Percentiles rank a stretch among this genome's conserved stretches.
These are phyloP conservation scores for Ogataea allantospora DNA, from an alignment of 805 yeast genomes.

Conservation along the genomic window DNA sequence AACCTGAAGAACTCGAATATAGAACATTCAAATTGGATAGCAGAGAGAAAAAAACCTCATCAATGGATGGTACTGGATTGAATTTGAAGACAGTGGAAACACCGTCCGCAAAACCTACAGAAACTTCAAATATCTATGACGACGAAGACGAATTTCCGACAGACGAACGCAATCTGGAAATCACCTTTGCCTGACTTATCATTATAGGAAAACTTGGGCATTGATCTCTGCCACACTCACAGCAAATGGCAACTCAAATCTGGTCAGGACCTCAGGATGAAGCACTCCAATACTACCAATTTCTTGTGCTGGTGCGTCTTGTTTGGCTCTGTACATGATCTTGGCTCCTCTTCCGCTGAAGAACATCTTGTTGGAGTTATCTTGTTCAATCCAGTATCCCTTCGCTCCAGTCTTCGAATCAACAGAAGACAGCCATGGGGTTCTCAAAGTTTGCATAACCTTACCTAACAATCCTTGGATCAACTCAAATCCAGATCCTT, in stretches of 20 bases:
- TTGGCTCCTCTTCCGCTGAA: constrained; percentile 98
- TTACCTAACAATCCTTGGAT: constrained; percentile 95
- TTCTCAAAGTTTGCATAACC: constrained; percentile 93
- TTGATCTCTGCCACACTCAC: constrained; percentile 89
- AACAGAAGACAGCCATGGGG: constrained; percentile 62
- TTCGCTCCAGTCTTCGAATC: constrained; percentile 53
- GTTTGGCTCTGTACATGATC: constrained; percentile 66
- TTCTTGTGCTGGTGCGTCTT: constrained; percentile 52
- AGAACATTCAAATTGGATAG: constrained; percentile 12
- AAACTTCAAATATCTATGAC: constrained; percentile 20
- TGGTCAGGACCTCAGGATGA: constrained; percentile 88
- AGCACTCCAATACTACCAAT: constrained; percentile 91
- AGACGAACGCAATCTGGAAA: constrained; percentile 30
- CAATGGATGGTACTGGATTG: not conserved
- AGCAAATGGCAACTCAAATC: constrained; percentile 90
- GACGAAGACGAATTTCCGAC: constrained; percentile 37
- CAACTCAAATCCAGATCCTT: constrained; percentile 89
- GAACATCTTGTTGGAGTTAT: constrained; percentile 62
- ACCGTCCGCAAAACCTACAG: not conserved
- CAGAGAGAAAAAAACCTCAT: not conserved
- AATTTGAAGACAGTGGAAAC: constrained; percentile 4
- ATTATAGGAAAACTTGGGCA: constrained; percentile 77
- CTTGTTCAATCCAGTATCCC: constrained; percentile 86
- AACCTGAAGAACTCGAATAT: constrained; percentile 12
- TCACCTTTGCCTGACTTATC: constrained; percentile 28